Base-by-base conservation (phyloP, 257 asterid species). In the Solanum ossicruentum region DNA sequence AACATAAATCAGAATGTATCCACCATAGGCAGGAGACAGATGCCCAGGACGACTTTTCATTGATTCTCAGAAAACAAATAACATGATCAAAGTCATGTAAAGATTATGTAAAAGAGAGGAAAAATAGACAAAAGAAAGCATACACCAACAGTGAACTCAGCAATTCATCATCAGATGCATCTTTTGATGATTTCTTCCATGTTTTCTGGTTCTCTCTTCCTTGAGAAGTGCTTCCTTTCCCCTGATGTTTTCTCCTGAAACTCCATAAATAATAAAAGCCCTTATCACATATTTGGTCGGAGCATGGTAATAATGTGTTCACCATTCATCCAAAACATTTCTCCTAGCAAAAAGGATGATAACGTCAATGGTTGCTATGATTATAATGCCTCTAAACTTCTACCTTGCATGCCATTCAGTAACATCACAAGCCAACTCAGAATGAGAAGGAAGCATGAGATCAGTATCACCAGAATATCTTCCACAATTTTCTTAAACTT, bases 141-240 rank as follows among this genome's bases (percentile, higher is more conserved):
- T 91, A 92, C 97, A 16, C 88, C 81, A 89, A 75, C 8, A 87
- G 12, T 72, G 95, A 90, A 91, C 90, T 84, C 83, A 93, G 91
- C 51, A 89, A 84, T 66, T 95, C 97, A 87, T 92, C 97, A 71
- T 85, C 95, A 49, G 94, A 85, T 83, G 55, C 83, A 86, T 86
- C 92, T 81, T 88, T 84, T 17, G 90, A 87, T 32, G 45, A 87
- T 83, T 73, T 78, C 51, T 84, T 86, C 81, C 88, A 88, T 54
- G 54, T 84, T 87, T 90, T 91, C 88, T 86, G 89, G 70, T 70
- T 86, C 83, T 41, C 84, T 43, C 78, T 84, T 84, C 84, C 89
- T 81, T 87, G 88, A 65, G 80, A 55, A 71, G 86, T 85, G 85
- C 75, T 88, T 86, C 66, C 91, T 60, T 84, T 89, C 69, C 81